Conservation (phyloP, 2,329 filamentous ascomycete genomes). For the Colletotrichum liriopes region DNA sequence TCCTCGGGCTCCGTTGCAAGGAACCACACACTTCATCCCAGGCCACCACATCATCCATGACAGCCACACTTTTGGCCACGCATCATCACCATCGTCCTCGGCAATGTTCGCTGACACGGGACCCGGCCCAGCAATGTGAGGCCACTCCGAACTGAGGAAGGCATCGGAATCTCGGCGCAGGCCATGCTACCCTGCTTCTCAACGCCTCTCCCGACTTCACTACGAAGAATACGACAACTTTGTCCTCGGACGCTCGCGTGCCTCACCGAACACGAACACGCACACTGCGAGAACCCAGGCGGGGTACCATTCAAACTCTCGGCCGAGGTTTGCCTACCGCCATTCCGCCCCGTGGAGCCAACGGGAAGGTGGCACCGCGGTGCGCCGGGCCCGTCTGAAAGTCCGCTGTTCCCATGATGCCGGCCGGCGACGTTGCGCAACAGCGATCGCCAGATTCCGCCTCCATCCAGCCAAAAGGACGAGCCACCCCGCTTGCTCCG, state of each 20-base stretch:
- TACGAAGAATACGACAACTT: too few species aligned
- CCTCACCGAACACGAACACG: constrained; percentile 35
- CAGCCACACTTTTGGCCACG: constrained; percentile 35
- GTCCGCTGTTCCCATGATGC: constrained; percentile 33
- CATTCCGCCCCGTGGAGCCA: constrained; percentile 20
- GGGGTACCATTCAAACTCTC: constrained; percentile 14
- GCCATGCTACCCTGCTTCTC: constrained; percentile 16
- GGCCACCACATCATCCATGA: constrained; percentile 27
- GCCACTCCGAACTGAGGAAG: background rate
- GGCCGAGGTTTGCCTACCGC: constrained; percentile 13
- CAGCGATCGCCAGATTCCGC: constrained; percentile 19
- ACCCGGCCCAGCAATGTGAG: too few species aligned
- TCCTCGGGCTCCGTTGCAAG: constrained; percentile 31
- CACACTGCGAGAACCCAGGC: background rate
- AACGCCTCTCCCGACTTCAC: background rate
- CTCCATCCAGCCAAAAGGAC: constrained; percentile 18
- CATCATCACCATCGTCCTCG: background rate
- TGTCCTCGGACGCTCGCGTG: too few species aligned
- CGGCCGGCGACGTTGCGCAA: constrained; percentile 25
- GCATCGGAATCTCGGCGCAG: constrained; percentile 1
- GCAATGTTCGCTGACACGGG: background rate
- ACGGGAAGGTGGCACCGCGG: background rate
- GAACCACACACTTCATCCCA: constrained; percentile 15
- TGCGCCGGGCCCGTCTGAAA: constrained; percentile 25
- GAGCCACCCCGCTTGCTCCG: constrained; percentile 10